Conservation (phyloP, 2,329 filamentous ascomycete species). For the Paramyrothecium roridum region DNA sequence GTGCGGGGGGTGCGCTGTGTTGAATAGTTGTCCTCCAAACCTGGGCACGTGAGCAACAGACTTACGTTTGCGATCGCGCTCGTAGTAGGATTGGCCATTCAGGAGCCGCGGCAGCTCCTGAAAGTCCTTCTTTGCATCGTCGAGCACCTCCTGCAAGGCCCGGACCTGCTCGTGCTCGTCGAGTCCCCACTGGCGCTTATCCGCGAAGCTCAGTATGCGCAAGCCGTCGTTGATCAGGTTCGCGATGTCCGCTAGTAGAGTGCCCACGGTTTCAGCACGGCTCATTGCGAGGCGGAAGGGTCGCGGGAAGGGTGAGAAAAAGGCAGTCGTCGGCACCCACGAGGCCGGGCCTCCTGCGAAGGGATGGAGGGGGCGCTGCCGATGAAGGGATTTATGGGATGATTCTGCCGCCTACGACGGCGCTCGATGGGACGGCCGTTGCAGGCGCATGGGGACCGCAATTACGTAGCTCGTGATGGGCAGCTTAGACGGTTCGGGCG, state of each 20-base stretch:
- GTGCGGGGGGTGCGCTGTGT: no score
- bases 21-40: no score
- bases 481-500: not conserved
- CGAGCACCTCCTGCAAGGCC: conserved; percentile 51
- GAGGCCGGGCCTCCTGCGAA: not conserved
- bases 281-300: conserved; percentile 22
- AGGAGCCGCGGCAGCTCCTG: conserved; percentile 54
- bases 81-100: conserved; percentile 55
- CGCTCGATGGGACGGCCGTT: not conserved
- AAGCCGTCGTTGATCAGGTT: conserved; percentile 49
- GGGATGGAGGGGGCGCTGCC: not conserved
- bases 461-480: not conserved
- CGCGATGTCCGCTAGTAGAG: conserved; percentile 56
- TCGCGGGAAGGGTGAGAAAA: not conserved
- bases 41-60: conserved; percentile 5
- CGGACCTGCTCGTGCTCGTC: conserved; percentile 59
- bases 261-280: conserved; percentile 52
- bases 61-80: conserved; percentile 53
- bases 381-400: not conserved
- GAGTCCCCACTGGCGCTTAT: conserved; percentile 55
- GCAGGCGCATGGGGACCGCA: not conserved
- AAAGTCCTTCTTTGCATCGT: conserved; percentile 59
- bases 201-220: conserved; percentile 52
- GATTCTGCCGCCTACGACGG: not conserved
- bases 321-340: not conserved